phyloP scores from a whole-genome alignment of 306 rosid genomes.

The Clitoria ternatea region DNA sequence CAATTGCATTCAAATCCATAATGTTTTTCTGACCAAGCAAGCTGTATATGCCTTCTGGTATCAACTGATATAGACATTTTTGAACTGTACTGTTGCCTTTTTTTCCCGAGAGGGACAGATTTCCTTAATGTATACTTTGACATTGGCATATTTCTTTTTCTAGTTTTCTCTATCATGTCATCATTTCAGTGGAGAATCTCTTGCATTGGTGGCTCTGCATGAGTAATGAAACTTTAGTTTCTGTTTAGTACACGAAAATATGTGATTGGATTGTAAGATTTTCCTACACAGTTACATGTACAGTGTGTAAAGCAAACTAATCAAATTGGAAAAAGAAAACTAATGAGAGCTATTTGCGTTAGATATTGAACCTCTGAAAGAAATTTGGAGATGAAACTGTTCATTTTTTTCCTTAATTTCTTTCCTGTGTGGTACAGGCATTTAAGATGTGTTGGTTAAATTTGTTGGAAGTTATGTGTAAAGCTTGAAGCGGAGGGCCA shows the following conservation, averaged over 20 bases:
- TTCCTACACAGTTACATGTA: background rate
- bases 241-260: constrained; percentile 12
- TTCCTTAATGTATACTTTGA: constrained; percentile 23
- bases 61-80: constrained; percentile 19
- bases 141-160: constrained; percentile 26
- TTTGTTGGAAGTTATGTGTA: constrained; percentile 45
- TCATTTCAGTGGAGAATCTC: constrained; percentile 32
- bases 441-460: constrained; percentile 57
- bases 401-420: background rate
- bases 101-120: constrained; percentile 25
- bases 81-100: background rate
- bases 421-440: constrained; percentile 36
- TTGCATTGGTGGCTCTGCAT: constrained; percentile 32
- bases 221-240: constrained; percentile 34
- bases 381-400: background rate
- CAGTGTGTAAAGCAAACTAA: background rate
- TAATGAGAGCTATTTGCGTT: background rate
- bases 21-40: constrained; percentile 26
- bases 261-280: constrained; percentile 1
- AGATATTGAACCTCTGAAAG: background rate
- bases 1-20: constrained; percentile 7
- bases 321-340: background rate
- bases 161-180: constrained; percentile 25
- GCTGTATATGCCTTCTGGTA: constrained; percentile 12
- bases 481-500: constrained; percentile 35